A percentile compares a stretch with the other conserved stretches of the same genome.
These are phyloP conservation scores for Tylopilus balloui DNA, from an alignment of 768 basidiomycete species.

Conservation along the genomic window DNA sequence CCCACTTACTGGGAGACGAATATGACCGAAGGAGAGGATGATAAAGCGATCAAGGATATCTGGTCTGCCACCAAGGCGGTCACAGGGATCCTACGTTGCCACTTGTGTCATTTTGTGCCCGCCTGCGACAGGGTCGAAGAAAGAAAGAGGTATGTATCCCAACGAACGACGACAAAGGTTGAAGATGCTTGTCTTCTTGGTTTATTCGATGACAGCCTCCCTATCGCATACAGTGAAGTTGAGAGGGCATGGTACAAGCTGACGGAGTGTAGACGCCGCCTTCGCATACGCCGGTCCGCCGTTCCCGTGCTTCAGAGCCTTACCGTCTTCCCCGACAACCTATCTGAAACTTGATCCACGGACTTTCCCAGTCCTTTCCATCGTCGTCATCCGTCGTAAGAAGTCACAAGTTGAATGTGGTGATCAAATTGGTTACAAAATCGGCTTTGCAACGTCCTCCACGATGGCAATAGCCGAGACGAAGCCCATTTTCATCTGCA, in stretches of 20 bases:
- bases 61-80: conserved; percentile 3
- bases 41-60: conserved; percentile 13
- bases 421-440: conserved; percentile 7
- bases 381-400: conserved; percentile 7
- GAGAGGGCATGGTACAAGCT: conserved; percentile 21
- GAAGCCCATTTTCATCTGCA: conserved; percentile 7
- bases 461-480: conserved; percentile 7
- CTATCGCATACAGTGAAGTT: conserved; percentile 25
- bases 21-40: not conserved
- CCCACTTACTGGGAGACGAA: conserved; percentile 8
- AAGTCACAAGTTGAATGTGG: conserved; percentile 12
- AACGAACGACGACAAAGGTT: conserved; percentile 19
- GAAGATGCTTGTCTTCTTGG: conserved; percentile 24
- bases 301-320: conserved; percentile 11
- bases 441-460: conserved; percentile 10
- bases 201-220: conserved; percentile 20
- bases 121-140: conserved; percentile 14
- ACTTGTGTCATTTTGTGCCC: conserved; percentile 11
- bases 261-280: conserved; percentile 14
- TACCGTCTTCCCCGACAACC: conserved; percentile 8
- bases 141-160: conserved; percentile 24
- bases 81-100: conserved; percentile 13
- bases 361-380: not conserved
- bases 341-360: conserved; percentile 8
- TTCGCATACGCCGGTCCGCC: conserved; percentile 11